Conservation (phyloP, 2,329 filamentous ascomycete genomes). For the Trichoderma koningii region DNA sequence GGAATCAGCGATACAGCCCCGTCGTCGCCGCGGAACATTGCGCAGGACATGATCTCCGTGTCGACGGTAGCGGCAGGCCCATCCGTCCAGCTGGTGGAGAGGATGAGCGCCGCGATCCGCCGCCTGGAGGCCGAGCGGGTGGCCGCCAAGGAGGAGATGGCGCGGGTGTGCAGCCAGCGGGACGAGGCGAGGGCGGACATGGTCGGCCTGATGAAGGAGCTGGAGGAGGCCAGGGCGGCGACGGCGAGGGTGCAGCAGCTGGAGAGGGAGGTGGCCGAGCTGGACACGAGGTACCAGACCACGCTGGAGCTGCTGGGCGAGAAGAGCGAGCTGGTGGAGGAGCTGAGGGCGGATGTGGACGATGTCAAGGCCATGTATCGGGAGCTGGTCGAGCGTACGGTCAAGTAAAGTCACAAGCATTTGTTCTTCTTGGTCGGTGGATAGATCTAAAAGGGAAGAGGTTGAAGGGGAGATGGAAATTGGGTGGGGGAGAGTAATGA, state of each 20-base stretch:
- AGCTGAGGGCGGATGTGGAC: constrained; percentile 82
- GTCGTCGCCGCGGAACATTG: constrained; percentile 66
- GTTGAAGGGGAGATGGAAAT: not conserved
- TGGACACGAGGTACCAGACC: constrained; percentile 82
- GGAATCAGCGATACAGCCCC: constrained; percentile 50
- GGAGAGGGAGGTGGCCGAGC: constrained; percentile 65
- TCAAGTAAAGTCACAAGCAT: constrained; percentile 56
- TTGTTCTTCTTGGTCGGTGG: too few relatives aligned
- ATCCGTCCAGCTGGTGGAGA: constrained; percentile 90
- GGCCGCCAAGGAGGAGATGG: constrained; percentile 81
- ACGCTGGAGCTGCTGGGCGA: constrained; percentile 94
- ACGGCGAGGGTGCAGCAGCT: constrained; percentile 63
- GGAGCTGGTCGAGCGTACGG: constrained; percentile 83
- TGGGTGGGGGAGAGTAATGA: not conserved
- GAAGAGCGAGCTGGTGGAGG: constrained; percentile 93
- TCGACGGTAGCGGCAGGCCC: constrained; percentile 90
- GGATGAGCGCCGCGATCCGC: constrained; percentile 91
- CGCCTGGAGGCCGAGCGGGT: constrained; percentile 91
- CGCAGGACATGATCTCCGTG: constrained; percentile 83
- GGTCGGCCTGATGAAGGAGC: constrained; percentile 84
- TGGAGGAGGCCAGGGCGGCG: constrained; percentile 67
- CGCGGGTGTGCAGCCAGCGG: constrained; percentile 76
- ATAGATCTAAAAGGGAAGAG: not conserved
- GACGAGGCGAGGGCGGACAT: constrained; percentile 92
- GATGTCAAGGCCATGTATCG: constrained; percentile 97